Conservation (phyloP, 2,329 filamentous ascomycete species). For the Epichloe uncinata region DNA sequence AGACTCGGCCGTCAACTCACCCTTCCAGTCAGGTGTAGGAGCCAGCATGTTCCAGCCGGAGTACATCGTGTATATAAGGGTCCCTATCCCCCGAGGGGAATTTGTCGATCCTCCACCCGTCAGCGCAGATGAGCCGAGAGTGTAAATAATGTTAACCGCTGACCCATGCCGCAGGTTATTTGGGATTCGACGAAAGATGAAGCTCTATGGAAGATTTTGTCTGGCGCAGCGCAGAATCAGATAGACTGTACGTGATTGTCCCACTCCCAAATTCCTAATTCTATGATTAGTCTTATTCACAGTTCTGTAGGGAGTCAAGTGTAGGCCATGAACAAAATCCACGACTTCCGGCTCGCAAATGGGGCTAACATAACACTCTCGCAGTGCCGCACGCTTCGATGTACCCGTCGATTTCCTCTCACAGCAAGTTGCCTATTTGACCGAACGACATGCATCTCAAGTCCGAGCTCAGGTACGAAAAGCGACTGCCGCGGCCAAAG, state of each 20-base stretch:
- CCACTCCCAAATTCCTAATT: no score
- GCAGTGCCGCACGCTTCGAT: conserved; percentile 60
- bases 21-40: neutral
- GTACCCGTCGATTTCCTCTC: conserved; percentile 81
- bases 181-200: conserved; percentile 85
- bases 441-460: conserved; percentile 79
- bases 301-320: conserved; percentile 53
- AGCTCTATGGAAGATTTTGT: conserved; percentile 79
- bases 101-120: conserved; percentile 87
- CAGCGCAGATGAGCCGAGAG: conserved; percentile 18
- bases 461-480: conserved; percentile 83
- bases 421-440: conserved; percentile 87
- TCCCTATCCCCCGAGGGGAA: conserved; percentile 73
- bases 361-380: conserved; percentile 10
- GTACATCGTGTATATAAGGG: conserved; percentile 70
- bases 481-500: conserved; percentile 44
- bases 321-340: conserved; percentile 29
- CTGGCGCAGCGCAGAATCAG: conserved; percentile 65
- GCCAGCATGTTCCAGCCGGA: conserved; percentile 35
- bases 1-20: neutral
- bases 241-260: conserved; percentile 57
- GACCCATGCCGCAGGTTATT: conserved; percentile 45
- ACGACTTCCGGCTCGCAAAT: conserved; percentile 9
- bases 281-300: conserved; percentile 8
- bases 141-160: neutral